Evolutionary conservation across 306 rosid species (phyloP).

Genomic region (Dryas alaskensis): DNA sequence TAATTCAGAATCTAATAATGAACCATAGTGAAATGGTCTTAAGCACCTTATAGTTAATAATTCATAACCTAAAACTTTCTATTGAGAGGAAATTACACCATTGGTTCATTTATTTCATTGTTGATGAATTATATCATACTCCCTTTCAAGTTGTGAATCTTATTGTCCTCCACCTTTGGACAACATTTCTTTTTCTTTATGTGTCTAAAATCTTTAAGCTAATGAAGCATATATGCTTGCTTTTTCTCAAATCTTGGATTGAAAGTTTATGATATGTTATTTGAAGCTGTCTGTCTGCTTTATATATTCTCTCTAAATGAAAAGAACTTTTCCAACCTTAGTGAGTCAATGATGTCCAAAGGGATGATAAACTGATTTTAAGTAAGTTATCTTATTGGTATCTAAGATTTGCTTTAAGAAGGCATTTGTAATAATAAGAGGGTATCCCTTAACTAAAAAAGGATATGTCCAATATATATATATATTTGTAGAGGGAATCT

Average conservation of each 20-base stretch:
- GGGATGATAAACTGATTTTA: constrained; percentile 35
- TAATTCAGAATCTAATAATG: neutral
- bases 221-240: constrained; percentile 13
- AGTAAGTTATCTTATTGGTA: constrained; percentile 58
- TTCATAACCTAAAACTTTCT: neutral
- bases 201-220: constrained; percentile 18
- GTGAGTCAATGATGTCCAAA: constrained; percentile 41
- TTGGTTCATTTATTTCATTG: neutral
- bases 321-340: constrained; percentile 32
- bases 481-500: constrained; percentile 50
- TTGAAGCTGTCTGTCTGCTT: constrained; percentile 23
- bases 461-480: constrained; percentile 26
- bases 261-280: constrained; percentile 24
- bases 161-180: constrained; percentile 38
- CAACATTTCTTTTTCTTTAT: constrained; percentile 30
- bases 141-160: constrained; percentile 29
- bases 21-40: neutral
- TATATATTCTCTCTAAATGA: constrained; percentile 40
- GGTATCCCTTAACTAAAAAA: constrained; percentile 37
- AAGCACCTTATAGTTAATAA: neutral
- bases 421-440: constrained; percentile 4
- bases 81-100: neutral
- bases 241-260: constrained; percentile 20
- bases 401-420: constrained; percentile 46
- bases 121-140: neutral